Evolutionary conservation across 306 rosid species (phyloP).

Genomic region (Malus orientalis): DNA sequence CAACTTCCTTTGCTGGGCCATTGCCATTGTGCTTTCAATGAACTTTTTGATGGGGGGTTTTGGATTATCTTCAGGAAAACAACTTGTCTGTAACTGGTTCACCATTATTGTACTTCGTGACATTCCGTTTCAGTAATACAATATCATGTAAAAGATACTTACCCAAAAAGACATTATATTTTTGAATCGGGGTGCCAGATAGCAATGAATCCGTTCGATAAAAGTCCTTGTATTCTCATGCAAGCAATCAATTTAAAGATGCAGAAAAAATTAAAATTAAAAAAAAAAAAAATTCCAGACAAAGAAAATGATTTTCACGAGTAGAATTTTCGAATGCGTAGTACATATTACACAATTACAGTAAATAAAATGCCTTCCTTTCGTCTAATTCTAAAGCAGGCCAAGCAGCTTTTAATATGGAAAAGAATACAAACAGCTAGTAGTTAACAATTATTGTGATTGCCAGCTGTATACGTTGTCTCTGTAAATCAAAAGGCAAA

Average conservation of each 20-base stretch:
- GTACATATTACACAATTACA: background rate
- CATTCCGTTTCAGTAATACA: no score
- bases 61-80: background rate
- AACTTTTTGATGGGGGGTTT: background rate
- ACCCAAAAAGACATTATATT: no score
- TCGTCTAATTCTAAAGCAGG: background rate
- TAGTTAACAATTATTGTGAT: slow-evolving; percentile 4
- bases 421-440: background rate
- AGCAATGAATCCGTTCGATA: no score
- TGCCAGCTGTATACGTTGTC: slow-evolving; percentile 8
- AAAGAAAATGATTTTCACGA: background rate
- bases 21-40: background rate
- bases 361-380: background rate
- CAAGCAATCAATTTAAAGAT: no score
- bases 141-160: background rate
- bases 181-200: no score
- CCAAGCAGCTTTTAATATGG: slow-evolving; percentile 9
- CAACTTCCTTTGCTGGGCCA: background rate
- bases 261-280: no score
- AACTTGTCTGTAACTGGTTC: no score
- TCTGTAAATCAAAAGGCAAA: slow-evolving; percentile 9
- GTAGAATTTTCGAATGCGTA: background rate
- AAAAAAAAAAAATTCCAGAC: no score
- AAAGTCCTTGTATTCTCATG: no score
- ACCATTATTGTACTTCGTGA: no score